Evolutionary conservation across 345 rosid genomes (phyloP).

Genomic region (Syzygium jambos): DNA sequence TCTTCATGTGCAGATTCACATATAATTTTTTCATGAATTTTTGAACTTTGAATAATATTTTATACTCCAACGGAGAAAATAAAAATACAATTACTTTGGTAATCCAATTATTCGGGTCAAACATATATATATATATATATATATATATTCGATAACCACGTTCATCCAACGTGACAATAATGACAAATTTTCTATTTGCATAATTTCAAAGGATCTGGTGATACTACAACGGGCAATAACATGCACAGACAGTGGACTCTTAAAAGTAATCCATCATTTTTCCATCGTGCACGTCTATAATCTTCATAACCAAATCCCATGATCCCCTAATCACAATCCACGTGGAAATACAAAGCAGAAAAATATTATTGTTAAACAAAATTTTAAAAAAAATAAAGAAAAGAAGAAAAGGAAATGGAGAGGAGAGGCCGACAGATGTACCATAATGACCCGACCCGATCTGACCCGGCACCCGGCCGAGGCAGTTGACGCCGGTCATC

Average conservation of each 20-base stretch:
- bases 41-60: background rate
- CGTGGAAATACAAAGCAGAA: background rate
- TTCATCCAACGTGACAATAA: background rate
- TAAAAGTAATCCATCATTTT: background rate
- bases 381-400: too few relatives aligned
- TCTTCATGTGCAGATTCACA: background rate
- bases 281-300: background rate
- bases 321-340: background rate
- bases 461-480: accelerated
- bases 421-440: accelerated
- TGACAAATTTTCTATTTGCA: background rate
- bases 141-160: background rate
- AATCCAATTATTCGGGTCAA: background rate
- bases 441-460: accelerated
- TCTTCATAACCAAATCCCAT: background rate
- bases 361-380: too few relatives aligned
- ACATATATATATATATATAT: too few relatives aligned
- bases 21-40: background rate
- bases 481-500: accelerated
- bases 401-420: background rate
- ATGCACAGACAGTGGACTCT: background rate
- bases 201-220: background rate
- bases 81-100: background rate
- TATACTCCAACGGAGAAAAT: too few relatives aligned
- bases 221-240: too few relatives aligned